Base-by-base conservation (phyloP, 768 basidiomycete species). In the Termitomyces sp. region DNA sequence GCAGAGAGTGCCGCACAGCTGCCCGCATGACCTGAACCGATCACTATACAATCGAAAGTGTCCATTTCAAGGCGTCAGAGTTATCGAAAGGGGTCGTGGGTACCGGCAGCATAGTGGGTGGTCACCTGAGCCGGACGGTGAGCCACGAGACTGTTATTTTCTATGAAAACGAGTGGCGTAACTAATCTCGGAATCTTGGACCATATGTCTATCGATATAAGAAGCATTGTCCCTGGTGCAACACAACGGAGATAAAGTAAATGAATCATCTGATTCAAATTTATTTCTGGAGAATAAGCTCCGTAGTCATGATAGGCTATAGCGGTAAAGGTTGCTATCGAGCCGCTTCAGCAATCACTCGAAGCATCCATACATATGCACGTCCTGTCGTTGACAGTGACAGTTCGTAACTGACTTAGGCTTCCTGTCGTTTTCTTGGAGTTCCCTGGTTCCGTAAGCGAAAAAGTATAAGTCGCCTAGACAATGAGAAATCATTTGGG, bases 21-120 rank as follows among this genome's bases (percentile, higher is more conserved):
- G 30, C 86, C 86, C 54, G 87, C 86, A 66, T 88, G 81, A 20
- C 87, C 86, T 27, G 85, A 82, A 15, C 86, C 86, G 16, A 89
- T 73, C 44, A 89, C 76, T 62, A 88, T 75, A 64, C 83, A 85
- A 65, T 87, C 85, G 64, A 73, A 78, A 55, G 37, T 20, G 41
- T 45, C 36, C 66, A 67, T 67, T 30, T 24, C 58, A 47, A 39
- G 50, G 48, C 22, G 42, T 30, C 18, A 54, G 59, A 55, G 55
- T 50, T 13, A 53, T 52, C 31, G 18, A 44, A 45, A 34, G 15
- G 31, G 39, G 47, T 42, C 51, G 56, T 58, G 58, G 45, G 50
- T 30, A 59, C 18, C 48, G 51, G 46, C 31, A 44, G 44, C 36
- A 24, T 13, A 36, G 44, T 16, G 50, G 51, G 44, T 16, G 50